Conservation (phyloP, 495 filamentous ascomycete species). For the Penicillium psychrofluorescens region DNA sequence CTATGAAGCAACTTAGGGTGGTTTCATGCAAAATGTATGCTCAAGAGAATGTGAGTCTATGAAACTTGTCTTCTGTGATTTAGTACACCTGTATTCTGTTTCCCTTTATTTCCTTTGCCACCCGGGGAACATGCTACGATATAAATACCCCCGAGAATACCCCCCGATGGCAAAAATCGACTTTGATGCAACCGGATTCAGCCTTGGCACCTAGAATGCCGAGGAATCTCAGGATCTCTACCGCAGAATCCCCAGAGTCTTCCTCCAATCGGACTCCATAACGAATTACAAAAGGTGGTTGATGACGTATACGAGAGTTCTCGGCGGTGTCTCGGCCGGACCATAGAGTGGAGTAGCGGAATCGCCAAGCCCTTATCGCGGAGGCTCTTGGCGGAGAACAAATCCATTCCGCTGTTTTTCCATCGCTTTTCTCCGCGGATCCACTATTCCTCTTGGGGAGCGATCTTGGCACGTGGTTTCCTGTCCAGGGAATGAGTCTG, state of each 20-base stretch:
- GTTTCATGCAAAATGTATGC: conserved; percentile 30
- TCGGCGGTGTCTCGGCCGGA: conserved; percentile 5
- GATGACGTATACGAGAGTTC: conserved; percentile 24
- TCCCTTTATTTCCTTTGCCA: not conserved
- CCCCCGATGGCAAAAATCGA: conserved; percentile 11
- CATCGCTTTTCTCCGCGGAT: too few species aligned
- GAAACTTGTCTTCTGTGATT: too few species aligned
- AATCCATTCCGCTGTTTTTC: too few species aligned
- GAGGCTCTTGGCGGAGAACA: too few species aligned
- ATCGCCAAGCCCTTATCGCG: too few species aligned
- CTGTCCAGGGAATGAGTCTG: too few species aligned
- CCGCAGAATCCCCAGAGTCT: too few species aligned
- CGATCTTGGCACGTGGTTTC: too few species aligned
- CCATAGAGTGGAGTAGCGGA: too few species aligned
- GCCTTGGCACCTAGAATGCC: too few species aligned
- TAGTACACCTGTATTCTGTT: conserved; percentile 10
- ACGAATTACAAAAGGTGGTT: conserved; percentile 1
- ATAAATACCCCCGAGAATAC: conserved; percentile 11
- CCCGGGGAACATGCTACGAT: conserved; percentile 1
- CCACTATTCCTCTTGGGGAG: too few species aligned
- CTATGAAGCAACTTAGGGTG: conserved; percentile 23
- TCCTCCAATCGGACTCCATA: conserved; percentile 4
- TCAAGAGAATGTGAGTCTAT: conserved; percentile 29
- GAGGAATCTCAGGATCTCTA: too few species aligned
- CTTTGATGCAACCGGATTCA: conserved; percentile 1